phyloP scores from a whole-genome alignment of 257 asterid species.

The Plantago elongata region DNA sequence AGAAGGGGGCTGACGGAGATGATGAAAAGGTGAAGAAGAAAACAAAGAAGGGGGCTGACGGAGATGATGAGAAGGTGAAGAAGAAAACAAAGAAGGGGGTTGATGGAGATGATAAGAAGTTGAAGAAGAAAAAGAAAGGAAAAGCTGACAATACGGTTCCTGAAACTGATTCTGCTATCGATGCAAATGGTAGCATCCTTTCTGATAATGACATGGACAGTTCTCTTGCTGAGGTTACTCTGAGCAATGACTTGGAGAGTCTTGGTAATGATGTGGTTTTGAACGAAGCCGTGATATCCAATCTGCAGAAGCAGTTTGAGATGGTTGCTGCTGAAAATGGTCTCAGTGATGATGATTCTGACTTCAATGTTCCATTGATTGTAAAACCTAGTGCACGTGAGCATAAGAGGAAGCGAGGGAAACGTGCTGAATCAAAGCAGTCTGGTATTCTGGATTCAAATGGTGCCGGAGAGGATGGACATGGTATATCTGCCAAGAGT shows the following conservation, averaged over 20 bases:
- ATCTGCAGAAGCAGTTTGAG: conserved; percentile 86
- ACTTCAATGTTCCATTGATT: conserved; percentile 20
- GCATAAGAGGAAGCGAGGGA: conserved; percentile 58
- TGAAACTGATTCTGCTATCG: conserved; percentile 16
- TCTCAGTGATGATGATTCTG: conserved; percentile 32
- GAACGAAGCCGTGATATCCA: conserved; percentile 56
- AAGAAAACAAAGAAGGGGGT: conserved; percentile 32
- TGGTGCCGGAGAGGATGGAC: conserved; percentile 32
- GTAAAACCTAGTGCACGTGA: conserved; percentile 17
- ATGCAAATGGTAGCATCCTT: conserved; percentile 25
- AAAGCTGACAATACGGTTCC: conserved; percentile 26
- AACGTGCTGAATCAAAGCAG: conserved; percentile 21
- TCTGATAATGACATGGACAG: conserved; percentile 15
- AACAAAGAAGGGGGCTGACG: conserved; percentile 38
- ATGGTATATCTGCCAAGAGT: conserved; percentile 36
- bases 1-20: conserved; percentile 31
- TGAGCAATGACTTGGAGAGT: conserved; percentile 26
- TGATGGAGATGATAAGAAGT: conserved; percentile 36
- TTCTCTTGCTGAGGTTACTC: conserved; percentile 10
- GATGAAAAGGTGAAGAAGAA: conserved; percentile 30
- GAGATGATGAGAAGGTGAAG: conserved; percentile 35
- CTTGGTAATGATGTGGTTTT: conserved; percentile 27
- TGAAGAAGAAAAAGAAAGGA: conserved; percentile 31
- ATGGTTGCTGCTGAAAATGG: conserved; percentile 67
- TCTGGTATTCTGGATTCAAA: conserved; percentile 16